Percentiles rank a stretch among this genome's conserved stretches.
These are phyloP conservation scores for Mucor circinelloides DNA, from an alignment of 371 early-diverging fungal genomes.

Conservation along the genomic window DNA sequence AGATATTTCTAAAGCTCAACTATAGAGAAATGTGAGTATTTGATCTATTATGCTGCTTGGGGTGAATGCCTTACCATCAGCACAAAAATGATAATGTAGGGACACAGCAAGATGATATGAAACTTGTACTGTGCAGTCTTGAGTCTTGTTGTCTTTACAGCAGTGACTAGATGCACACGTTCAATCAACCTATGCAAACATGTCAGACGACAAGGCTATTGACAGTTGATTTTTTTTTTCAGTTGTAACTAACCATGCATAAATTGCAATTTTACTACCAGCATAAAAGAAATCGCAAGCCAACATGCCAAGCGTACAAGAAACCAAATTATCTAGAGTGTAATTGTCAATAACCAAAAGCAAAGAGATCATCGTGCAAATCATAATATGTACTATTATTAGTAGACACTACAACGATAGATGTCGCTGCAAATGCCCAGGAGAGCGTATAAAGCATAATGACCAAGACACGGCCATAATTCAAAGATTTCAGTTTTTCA, in stretches of 20 bases:
- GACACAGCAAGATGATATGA: constrained; percentile 45
- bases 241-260: constrained; percentile 40
- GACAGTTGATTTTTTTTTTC: neutral
- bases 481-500: constrained; percentile 37
- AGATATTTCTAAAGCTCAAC: constrained; percentile 36
- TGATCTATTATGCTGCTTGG: neutral
- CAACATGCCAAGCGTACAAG: constrained; percentile 50
- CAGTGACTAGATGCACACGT: constrained; percentile 48
- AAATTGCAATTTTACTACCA: constrained; percentile 49
- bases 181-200: constrained; percentile 41
- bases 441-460: constrained; percentile 40
- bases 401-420: constrained; percentile 44
- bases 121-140: constrained; percentile 48
- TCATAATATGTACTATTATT: constrained; percentile 36
- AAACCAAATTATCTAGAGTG: constrained; percentile 36
- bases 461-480: constrained; percentile 45
- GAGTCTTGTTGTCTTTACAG: constrained; percentile 44
- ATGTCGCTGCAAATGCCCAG: constrained; percentile 47
- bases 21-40: neutral
- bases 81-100: constrained; percentile 47
- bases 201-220: neutral
- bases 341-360: neutral
- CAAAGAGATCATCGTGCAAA: neutral
- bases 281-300: constrained; percentile 52
- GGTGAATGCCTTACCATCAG: constrained; percentile 37